Evolutionary conservation across 495 filamentous ascomycete species (phyloP), one percentile per base, ranked within the genome.

Genomic region (Oleoguttula mirabilis): DNA sequence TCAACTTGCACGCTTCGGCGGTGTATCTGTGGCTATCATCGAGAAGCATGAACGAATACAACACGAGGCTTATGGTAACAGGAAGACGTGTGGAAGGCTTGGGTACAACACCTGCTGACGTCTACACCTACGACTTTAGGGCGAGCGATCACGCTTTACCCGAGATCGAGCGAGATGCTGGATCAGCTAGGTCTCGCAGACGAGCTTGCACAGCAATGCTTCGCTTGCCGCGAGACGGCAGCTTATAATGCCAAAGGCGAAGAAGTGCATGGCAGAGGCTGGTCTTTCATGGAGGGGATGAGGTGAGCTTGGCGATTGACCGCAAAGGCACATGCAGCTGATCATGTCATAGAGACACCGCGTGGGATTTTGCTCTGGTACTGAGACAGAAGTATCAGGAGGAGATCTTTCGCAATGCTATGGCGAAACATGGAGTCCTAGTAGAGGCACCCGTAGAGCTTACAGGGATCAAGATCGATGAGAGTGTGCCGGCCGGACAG

Each of bases 101-200:
- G n/a, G n/a, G n/a, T n/a, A n/a, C n/a, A n/a, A n/a, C n/a, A n/a
- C n/a, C n/a, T n/a, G n/a, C n/a, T n/a, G n/a, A n/a, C n/a, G n/a
- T n/a, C n/a, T n/a, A n/a, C n/a, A n/a, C n/a, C n/a, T n/a, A n/a
- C n/a, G n/a, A n/a, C n/a, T n/a, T n/a, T n/a, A n/a, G n/a, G n/a
- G n/a, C 57, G 66, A 11, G 66, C 66, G 5, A 68, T 62, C 32
- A 60, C 63, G 1, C 56, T 70, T 5, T 68, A 57, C 22, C 66
- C 68, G 12, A 59, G 69, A 0, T 63, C 64, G 0, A 39, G 57
- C 7, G 69, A 71, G 51, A 59, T 67, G 54, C 58, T 73, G 0
- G 68, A 71, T 36, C 66, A 70, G 40, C 47, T 71, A 0, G 64
- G 62, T 21, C 57, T 71, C 10, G 57, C 62, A 14, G 66, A 70